phyloP scores from a whole-genome alignment of 1,284 basidiomycete species.

The Quambalaria eucalypti region DNA sequence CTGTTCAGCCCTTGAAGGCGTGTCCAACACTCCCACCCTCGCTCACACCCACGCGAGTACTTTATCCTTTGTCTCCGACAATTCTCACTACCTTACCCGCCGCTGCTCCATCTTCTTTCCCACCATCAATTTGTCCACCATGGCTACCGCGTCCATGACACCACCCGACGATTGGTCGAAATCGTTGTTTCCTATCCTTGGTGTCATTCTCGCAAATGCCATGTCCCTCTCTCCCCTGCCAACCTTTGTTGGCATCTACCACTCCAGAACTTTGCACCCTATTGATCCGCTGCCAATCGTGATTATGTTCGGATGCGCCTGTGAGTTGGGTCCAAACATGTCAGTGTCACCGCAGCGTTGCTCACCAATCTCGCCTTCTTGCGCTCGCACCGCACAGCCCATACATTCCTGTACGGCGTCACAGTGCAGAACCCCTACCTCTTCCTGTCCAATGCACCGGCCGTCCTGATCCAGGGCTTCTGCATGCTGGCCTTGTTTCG shows the following conservation, averaged over 20 bases:
- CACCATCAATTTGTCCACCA: no score
- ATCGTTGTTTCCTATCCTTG: neutral
- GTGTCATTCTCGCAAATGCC: neutral
- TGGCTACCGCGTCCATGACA: neutral
- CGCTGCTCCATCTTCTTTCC: no score
- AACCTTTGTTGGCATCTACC: neutral
- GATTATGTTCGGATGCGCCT: neutral
- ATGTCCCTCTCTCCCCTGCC: neutral
- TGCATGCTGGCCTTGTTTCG: neutral
- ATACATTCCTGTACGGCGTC: neutral
- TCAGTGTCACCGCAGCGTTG: no score
- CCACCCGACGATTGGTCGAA: neutral
- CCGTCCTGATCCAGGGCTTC: neutral
- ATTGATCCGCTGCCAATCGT: neutral
- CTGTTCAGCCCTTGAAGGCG: no score
- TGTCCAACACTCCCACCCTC: no score
- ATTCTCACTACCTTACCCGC: no score
- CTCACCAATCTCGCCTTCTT: no score
- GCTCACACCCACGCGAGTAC: no score
- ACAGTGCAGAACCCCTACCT: neutral
- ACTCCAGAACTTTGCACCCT: neutral
- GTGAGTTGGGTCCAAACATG: no score
- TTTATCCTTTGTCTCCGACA: no score
- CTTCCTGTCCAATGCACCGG: neutral
- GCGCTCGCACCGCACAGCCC: no score